Base-by-base conservation (phyloP, 192 early-diverging fungal species). In the Backusella tuberculispora region DNA sequence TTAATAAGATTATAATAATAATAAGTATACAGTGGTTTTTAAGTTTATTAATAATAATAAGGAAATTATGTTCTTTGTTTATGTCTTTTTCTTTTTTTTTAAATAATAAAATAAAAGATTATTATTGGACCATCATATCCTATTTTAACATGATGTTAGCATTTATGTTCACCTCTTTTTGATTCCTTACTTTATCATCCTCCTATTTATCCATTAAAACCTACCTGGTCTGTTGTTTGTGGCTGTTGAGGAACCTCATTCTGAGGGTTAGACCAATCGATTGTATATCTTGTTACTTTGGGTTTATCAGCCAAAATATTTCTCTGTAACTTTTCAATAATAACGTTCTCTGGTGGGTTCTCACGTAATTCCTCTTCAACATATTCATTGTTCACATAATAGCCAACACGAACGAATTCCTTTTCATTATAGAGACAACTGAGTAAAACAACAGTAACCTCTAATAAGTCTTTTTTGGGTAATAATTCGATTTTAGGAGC, bases 301-400 rank as follows among this genome's bases (percentile, higher is more conserved):
- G 98, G 98, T 79, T 97, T 98, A 74, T 97, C 95, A 1, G 93
- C 94, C 74, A 99, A 82, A 72, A 98, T 96, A 72, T 88, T 93
- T 66, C 96, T 86, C 74, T 90, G 88, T 17, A 99, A 74, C 79
- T 93, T 94, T 13, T 92, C 91, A 53, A 95, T 83, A 26, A 83
- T 77, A 15, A 93, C 85, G 38, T 80, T 78, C n/a, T 85, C 85
- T 43, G 96, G 98, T 41, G 94, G 94, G 48, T 90, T 87, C 66
- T 91, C 87, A 73, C 91, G 87, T 53, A 96, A 78, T 68, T 88
- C 91, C 78, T 94, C 93, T 66, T 96, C 95, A 40, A 76, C 69
- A 79, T 98, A 99, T 66, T 97, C 94, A 83, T 97, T 98, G 86
- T 99, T 95, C 60, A 99, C 95, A 77, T 97, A 98, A 84, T 99